Evolutionary conservation across 176 grass and related monocot genomes (phyloP), one percentile per base, ranked within the genome.

Genomic region (Aegilops sharonensis): DNA sequence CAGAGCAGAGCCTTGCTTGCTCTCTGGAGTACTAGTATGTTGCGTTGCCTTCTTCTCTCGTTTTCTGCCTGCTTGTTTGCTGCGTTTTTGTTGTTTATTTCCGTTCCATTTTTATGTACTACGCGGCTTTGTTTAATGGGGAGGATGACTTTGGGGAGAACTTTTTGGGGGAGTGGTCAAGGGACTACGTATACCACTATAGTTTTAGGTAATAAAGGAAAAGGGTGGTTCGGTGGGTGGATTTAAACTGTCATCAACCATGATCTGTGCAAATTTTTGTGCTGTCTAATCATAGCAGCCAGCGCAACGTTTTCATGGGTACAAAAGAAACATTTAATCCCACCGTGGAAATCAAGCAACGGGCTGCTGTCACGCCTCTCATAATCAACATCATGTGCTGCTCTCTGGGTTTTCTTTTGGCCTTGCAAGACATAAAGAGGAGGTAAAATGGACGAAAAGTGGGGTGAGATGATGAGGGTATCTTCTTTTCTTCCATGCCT

Each of bases 231-330:
- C 15, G 69, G 81, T 88, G 77, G 23, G 37, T 80, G 77, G 52
- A 63, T 81, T 86, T 76, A 64, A 81, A 77, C 13, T 76, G 85
- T 7, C 85, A 91, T 77, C 68, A 80, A 79, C 48, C 76, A 77
- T 40, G 61, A 85, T 77, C 40, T 79, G 85, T 88, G 85, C 89
- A 63, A 37, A 60, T 82, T 83, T 70, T 43, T 43, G 13, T 74
- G 81, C 77, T 32, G 89, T 71, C 56, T 77, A 91, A 91, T 91
- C 69, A 84, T 87, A 70, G 81, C 68, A 52, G 48, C 64, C 85
- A 85, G 77, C 62, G 84, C 70, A 23, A 77, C 37, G n/a, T 70
- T 88, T 61, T 65, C 80, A 79, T 75, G 66, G 50, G 50, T 54
- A 52, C 13, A 17, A 18, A 54, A 54, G 5, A 54, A 54, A 54